These are phyloP conservation scores for Blastomyces percursus DNA, from an alignment of 2,329 filamentous ascomycete species.

Conservation along the genomic window DNA sequence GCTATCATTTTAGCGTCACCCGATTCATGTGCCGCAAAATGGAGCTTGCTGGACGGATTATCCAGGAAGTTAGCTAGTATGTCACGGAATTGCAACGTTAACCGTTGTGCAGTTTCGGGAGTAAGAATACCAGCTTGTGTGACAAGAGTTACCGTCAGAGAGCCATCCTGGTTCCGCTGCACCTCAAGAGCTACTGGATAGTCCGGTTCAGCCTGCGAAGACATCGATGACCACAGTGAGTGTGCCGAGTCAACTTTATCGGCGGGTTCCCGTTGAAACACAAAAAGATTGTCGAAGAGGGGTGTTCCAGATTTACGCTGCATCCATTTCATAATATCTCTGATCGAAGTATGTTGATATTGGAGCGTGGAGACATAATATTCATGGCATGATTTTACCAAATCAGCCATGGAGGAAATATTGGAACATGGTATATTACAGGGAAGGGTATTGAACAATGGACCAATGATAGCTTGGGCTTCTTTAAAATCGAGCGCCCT, in stretches of 20 bases:
- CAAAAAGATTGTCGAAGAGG: constrained; percentile 71
- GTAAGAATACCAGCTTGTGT: constrained; percentile 41
- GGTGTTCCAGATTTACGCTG: constrained; percentile 41
- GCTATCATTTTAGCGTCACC: background rate
- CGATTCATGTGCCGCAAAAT: background rate
- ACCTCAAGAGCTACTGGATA: constrained; percentile 72
- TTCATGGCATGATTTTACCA: constrained; percentile 55
- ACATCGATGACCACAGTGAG: constrained; percentile 45
- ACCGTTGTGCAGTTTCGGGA: constrained; percentile 22
- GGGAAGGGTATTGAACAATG: constrained; percentile 82
- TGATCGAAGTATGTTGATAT: constrained; percentile 68
- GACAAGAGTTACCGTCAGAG: constrained; percentile 49
- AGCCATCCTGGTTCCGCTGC: constrained; percentile 40
- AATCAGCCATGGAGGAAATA: constrained; percentile 46
- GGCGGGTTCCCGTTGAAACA: constrained; percentile 53
- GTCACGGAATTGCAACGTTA: constrained; percentile 37
- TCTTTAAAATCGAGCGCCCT: constrained; percentile 57
- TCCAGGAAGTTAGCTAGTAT: constrained; percentile 28
- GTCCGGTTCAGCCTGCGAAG: constrained; percentile 45
- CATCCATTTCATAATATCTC: constrained; percentile 72
- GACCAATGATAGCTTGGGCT: constrained; percentile 60
- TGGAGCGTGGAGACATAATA: constrained; percentile 58
- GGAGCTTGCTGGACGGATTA: background rate
- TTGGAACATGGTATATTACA: constrained; percentile 44
- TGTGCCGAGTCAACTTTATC: constrained; percentile 18